phyloP scores from a whole-genome alignment of 345 rosid species.

The Conringia planisiliqua region DNA sequence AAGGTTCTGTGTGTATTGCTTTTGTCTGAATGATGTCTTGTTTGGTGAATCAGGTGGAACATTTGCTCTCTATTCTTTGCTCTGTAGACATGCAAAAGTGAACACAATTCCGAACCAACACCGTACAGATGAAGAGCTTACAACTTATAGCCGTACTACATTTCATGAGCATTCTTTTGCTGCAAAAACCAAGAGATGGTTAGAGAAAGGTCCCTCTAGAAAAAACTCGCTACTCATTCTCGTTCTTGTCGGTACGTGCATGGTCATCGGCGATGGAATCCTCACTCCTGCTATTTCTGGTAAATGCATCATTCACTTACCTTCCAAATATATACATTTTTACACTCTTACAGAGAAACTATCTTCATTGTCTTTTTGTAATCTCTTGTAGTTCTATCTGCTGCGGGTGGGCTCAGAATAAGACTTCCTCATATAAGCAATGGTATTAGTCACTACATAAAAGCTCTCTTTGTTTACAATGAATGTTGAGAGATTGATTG shows the following conservation, averaged over 20 bases:
- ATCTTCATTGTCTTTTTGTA: not conserved
- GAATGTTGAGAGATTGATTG: not conserved
- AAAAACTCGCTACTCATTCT: constrained; percentile 67
- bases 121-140: constrained; percentile 88
- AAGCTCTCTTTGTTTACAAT: not conserved
- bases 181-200: constrained; percentile 78
- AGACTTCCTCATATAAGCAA: constrained; percentile 54
- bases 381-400: constrained; percentile 71
- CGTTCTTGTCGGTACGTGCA: constrained; percentile 90
- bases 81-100: constrained; percentile 90
- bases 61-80: constrained; percentile 89
- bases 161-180: constrained; percentile 81
- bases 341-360: not conserved
- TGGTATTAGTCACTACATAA: constrained; percentile 38
- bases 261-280: constrained; percentile 94
- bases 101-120: constrained; percentile 88
- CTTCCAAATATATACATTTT: not conserved
- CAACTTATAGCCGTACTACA: constrained; percentile 83
- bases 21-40: not conserved
- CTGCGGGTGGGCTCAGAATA: constrained; percentile 90
- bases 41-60: constrained; percentile 73
- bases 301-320: constrained; percentile 16
- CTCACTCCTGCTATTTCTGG: constrained; percentile 98
- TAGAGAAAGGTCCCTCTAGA: constrained; percentile 55
- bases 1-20: not conserved